Base-by-base conservation (phyloP, 257 asterid species). In the Rauvolfia tetraphylla region DNA sequence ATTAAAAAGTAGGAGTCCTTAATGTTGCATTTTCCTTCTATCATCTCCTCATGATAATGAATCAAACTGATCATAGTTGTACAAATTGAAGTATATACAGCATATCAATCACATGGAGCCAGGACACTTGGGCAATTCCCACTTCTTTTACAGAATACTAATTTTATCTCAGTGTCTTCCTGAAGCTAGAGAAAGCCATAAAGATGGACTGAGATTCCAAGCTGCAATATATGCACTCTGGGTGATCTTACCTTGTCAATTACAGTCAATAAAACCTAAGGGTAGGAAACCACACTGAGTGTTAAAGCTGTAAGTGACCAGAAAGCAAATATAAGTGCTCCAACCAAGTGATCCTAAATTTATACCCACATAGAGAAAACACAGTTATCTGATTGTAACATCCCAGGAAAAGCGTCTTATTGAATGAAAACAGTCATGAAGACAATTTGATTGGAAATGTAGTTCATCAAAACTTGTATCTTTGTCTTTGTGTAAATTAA, bases 1-100 rank as follows among this genome's bases (percentile, higher is more conserved):
- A 88, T 46, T 36, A 34, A 71, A 73, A 82, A 46, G 83, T 62
- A 74, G 70, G 44, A 36, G 56, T 18, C 29, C 14, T 2, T 42
- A 58, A 25, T 29, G 15, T 20, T 29, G 25, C 68, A 42, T 49
- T 66, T 29, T 31, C 41, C 72, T 49, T 11, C 59, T 58, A 5
- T 34, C 75, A 18, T 74, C 13, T 46, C 20, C 57, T 18, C 56
- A 41, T 17, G 15, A 17, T 36, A 31, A 31, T 29, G 22, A 63
- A 62, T 11, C 51, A 8, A 49, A 65, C 25, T 27, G 31, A 73
- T 53, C 46, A 67, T 14, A 6, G 38, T 29, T 46, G 49, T 25
- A 14, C 0, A 76, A 56, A 29, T 25, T 34, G 23, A 2, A 63
- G 22, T 8, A n/a, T 18, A 29, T 57, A 18, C 58, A 41, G 3